phyloP scores from a whole-genome alignment of 2,329 filamentous ascomycete genomes.

The Sporothrix brunneoviolacea region DNA sequence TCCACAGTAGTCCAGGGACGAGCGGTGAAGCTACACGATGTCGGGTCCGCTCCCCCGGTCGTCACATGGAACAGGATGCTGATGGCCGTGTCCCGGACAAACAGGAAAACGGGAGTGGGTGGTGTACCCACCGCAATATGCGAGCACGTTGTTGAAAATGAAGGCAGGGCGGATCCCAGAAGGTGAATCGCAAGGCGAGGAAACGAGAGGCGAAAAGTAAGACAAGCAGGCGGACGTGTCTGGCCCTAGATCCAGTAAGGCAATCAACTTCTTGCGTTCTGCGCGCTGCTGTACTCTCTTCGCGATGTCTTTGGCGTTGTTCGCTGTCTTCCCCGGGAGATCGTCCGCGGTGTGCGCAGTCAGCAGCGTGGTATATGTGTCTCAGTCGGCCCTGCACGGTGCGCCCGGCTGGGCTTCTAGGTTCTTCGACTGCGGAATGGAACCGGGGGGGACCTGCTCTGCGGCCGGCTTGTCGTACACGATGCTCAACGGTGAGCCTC shows the following conservation, averaged over 20 bases:
- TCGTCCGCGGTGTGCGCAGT: neutral
- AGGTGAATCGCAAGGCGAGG: neutral
- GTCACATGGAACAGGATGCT: conserved; percentile 31
- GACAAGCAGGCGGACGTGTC: neutral
- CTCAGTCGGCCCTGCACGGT: neutral
- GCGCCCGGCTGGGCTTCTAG: no score
- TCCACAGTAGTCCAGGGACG: conserved; percentile 5
- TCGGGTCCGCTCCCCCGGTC: conserved; percentile 26
- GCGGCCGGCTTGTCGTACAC: conserved; percentile 8
- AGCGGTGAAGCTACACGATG: conserved; percentile 27
- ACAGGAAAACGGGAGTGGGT: conserved; percentile 4
- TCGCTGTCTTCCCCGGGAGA: neutral
- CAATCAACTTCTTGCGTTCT: neutral
- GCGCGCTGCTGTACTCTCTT: neutral
- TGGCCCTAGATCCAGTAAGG: no score
- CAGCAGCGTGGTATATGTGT: neutral
- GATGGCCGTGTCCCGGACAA: conserved; percentile 10
- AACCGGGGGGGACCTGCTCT: neutral
- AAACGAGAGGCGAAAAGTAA: neutral
- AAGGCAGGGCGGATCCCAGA: neutral
- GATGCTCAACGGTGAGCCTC: conserved; percentile 5
- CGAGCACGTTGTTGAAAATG: conserved; percentile 15
- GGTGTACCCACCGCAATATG: neutral
- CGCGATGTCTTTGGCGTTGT: conserved; percentile 5
- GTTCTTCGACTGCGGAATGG: neutral